Percentiles rank a stretch among this genome's conserved stretches.
phyloP scores from a whole-genome alignment of 768 basidiomycete species.

The Suillus sp. region DNA sequence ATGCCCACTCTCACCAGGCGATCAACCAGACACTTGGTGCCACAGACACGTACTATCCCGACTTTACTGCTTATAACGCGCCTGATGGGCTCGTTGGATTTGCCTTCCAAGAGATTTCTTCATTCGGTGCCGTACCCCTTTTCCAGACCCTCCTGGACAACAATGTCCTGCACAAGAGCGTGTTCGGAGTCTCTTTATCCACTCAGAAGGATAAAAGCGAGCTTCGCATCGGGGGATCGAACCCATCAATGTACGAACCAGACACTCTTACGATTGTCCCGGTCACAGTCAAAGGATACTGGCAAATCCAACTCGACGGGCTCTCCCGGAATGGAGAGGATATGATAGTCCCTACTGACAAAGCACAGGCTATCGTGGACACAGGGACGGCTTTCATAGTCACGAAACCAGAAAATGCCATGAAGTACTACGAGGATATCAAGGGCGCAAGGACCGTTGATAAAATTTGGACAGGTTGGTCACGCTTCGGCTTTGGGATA shows the following conservation, averaged over 20 bases:
- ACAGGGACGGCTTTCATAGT: not conserved
- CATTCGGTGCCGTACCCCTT: not conserved
- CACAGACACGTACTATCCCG: not conserved
- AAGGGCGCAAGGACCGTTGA: not conserved
- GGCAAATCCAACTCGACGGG: not conserved
- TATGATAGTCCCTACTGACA: not conserved
- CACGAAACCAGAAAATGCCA: not conserved
- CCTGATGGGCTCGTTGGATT: not conserved
- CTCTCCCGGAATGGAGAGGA: not conserved
- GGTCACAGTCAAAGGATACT: not conserved
- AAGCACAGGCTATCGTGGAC: not conserved
- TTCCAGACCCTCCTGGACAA: not conserved
- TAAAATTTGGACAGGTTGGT: not conserved
- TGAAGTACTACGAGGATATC: not conserved
- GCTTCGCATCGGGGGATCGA: not conserved
- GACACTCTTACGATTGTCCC: conserved; percentile 1
- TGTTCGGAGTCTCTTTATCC: not conserved
- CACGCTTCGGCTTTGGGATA: not conserved
- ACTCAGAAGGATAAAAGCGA: not conserved
- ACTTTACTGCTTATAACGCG: not conserved
- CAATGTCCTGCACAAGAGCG: not conserved
- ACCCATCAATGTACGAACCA: not conserved
- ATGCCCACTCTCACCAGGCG: not conserved
- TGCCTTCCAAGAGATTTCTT: not conserved
- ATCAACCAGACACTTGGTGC: not conserved